Conservation (phyloP, 2,329 filamentous ascomycete species). For the Diaporthe longicolla region DNA sequence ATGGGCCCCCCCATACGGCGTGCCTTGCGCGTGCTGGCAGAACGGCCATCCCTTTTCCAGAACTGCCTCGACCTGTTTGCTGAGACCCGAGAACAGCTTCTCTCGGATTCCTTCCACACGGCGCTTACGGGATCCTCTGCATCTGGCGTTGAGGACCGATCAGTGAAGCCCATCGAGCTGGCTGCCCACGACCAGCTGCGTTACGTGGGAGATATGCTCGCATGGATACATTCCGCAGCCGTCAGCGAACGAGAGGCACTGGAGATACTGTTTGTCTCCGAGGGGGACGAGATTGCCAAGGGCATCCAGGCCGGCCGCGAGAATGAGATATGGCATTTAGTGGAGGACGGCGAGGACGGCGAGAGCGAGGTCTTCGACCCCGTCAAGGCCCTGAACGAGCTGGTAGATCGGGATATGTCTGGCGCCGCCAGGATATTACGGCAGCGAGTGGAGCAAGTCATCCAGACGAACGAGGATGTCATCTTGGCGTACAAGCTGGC, state of each 20-base stretch:
- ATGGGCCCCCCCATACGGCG: conserved; percentile 88
- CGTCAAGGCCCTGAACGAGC: conserved; percentile 82
- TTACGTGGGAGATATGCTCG: conserved; percentile 97
- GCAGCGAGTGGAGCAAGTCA: conserved; percentile 90
- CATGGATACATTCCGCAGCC: conserved; percentile 94
- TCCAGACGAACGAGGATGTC: conserved; percentile 92
- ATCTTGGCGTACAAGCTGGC: conserved; percentile 91
- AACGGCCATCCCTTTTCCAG: conserved; percentile 91
- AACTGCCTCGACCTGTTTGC: conserved; percentile 94
- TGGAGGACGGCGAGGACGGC: conserved; percentile 69
- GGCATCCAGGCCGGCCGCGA: conserved; percentile 85
- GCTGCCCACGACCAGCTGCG: conserved; percentile 91
- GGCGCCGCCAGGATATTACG: conserved; percentile 88
- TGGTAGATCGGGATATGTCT: conserved; percentile 88
- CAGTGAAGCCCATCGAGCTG: conserved; percentile 91
- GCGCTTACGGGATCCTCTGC: conserved; percentile 83
- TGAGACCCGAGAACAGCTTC: conserved; percentile 86
- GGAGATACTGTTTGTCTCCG: conserved; percentile 90
- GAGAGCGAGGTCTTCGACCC: conserved; percentile 77
- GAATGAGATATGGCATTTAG: conserved; percentile 85
- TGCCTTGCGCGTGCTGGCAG: conserved; percentile 88
- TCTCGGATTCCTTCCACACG: conserved; percentile 90
- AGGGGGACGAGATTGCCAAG: conserved; percentile 88
- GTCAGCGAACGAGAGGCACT: conserved; percentile 95
- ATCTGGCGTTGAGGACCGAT: conserved; percentile 70